Percentiles rank a stretch among this genome's conserved stretches.
These are phyloP conservation scores for Quercus tomentella DNA, from an alignment of 331 rosid genomes.

Conservation along the genomic window DNA sequence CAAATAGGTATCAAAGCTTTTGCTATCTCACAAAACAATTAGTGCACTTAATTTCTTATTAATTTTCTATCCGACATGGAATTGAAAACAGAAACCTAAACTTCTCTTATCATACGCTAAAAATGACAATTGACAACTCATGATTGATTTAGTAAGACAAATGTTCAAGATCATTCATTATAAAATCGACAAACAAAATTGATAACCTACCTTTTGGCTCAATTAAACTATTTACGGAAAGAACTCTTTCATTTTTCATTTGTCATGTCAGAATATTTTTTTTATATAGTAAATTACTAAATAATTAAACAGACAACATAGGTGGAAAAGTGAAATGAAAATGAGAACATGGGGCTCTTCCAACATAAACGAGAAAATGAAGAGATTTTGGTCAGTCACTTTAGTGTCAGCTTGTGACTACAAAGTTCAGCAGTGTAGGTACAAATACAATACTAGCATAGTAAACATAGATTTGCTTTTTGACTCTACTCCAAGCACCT, in stretches of 20 bases:
- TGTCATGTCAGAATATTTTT: too few relatives aligned
- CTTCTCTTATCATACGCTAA: too few relatives aligned
- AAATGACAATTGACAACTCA: too few relatives aligned
- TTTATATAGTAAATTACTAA: too few relatives aligned
- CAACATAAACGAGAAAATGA: slow-evolving; percentile 9
- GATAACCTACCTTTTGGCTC: neutral
- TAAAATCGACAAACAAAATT: neutral
- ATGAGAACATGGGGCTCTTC: neutral
- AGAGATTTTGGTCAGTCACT: slow-evolving; percentile 15
- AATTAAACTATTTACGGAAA: neutral
- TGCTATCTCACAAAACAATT: too few relatives aligned
- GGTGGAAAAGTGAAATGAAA: neutral
- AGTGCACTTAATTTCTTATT: too few relatives aligned
- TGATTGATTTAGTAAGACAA: too few relatives aligned
- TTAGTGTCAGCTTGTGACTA: slow-evolving; percentile 45
- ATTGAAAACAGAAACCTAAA: too few relatives aligned
- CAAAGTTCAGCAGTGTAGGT: slow-evolving; percentile 27
- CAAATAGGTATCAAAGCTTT: too few relatives aligned
- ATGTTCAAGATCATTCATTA: neutral
- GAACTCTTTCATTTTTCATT: neutral
- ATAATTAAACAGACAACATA: too few relatives aligned
- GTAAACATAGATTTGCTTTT: slow-evolving; percentile 40
- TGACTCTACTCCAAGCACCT: slow-evolving; percentile 15
- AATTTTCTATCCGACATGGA: too few relatives aligned
- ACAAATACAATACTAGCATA: slow-evolving; percentile 24